A percentile compares a stretch with the other conserved stretches of the same genome.
Conservation (phyloP, 192 early-diverging fungal genomes). For the Coemansia sp. region DNA sequence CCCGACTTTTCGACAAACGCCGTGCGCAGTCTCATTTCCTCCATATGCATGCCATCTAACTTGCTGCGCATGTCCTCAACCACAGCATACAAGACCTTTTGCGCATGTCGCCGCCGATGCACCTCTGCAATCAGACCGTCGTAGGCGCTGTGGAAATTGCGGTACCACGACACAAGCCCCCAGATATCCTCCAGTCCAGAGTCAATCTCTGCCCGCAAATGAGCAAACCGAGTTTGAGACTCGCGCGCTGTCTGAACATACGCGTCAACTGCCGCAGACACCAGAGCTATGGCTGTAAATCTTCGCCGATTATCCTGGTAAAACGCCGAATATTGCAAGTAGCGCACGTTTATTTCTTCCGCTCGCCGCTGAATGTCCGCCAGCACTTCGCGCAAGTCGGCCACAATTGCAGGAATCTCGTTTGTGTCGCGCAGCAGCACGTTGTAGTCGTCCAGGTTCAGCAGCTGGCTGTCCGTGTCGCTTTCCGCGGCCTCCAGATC, state of each 20-base stretch:
- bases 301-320: conserved; percentile 22
- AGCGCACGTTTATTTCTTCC: conserved; percentile 40
- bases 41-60: conserved; percentile 27
- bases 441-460: conserved; percentile 47
- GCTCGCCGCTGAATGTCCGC: conserved; percentile 24
- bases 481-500: conserved; percentile 31
- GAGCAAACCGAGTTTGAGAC: conserved; percentile 18
- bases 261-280: conserved; percentile 10
- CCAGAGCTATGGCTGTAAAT: conserved; percentile 15
- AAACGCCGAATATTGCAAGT: conserved; percentile 41
- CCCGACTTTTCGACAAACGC: conserved; percentile 43
- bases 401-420: conserved; percentile 42
- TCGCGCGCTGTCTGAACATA: conserved; percentile 7
- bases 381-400: conserved; percentile 24
- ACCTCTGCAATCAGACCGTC: conserved; percentile 45
- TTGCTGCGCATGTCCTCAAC: conserved; percentile 44
- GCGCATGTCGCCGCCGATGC: conserved; percentile 39
- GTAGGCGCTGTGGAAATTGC: conserved; percentile 44
- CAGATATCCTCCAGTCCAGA: conserved; percentile 31
- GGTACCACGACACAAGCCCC: conserved; percentile 48
- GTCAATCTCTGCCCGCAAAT: conserved; percentile 11
- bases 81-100: conserved; percentile 18
- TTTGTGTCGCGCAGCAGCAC: conserved; percentile 42
- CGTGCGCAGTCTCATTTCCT: conserved; percentile 26
- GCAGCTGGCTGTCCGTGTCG: conserved; percentile 16